Conservation (phyloP, 306 rosid species). For the Vicia sativa region DNA sequence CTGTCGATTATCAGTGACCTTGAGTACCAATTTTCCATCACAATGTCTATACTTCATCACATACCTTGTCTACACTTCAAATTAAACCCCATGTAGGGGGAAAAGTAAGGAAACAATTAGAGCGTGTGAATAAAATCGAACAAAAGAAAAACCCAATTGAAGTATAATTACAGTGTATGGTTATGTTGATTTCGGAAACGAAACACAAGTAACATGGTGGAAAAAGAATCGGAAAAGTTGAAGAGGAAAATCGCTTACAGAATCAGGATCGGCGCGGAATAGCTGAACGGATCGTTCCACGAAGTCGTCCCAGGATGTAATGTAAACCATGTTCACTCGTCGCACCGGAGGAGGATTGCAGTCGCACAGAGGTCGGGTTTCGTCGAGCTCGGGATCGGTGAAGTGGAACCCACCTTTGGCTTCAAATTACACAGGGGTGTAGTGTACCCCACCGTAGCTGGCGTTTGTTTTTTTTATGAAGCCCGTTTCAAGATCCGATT, state of each 20-base stretch:
- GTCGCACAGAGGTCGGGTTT: neutral
- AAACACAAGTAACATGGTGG: neutral
- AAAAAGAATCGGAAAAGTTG: neutral
- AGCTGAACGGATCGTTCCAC: constrained; percentile 42
- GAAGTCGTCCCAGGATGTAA: constrained; percentile 42
- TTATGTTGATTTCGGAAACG: constrained; percentile 14
- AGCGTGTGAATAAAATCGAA: neutral
- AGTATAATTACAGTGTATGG: neutral
- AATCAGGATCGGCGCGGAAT: constrained; percentile 61
- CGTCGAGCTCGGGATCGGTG: neutral
- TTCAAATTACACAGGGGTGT: neutral
- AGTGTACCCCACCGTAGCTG: too few relatives aligned
- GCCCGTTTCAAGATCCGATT: too few relatives aligned
- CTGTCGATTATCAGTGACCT: constrained; percentile 75
- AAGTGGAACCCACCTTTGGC: constrained; percentile 10
- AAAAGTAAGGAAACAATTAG: constrained; percentile 1
- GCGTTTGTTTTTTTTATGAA: too few relatives aligned
- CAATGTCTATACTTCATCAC: constrained; percentile 80
- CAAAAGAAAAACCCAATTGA: neutral
- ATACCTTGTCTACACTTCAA: constrained; percentile 66
- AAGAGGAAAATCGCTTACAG: constrained; percentile 51
- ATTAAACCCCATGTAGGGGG: constrained; percentile 4
- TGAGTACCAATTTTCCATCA: constrained; percentile 79
- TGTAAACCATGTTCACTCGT: constrained; percentile 37
- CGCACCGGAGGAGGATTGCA: neutral